Evolutionary conservation across 1,139 yeast species (phyloP), one percentile per base, ranked within the genome.

Genomic region (Blastobotrys indianensis): DNA sequence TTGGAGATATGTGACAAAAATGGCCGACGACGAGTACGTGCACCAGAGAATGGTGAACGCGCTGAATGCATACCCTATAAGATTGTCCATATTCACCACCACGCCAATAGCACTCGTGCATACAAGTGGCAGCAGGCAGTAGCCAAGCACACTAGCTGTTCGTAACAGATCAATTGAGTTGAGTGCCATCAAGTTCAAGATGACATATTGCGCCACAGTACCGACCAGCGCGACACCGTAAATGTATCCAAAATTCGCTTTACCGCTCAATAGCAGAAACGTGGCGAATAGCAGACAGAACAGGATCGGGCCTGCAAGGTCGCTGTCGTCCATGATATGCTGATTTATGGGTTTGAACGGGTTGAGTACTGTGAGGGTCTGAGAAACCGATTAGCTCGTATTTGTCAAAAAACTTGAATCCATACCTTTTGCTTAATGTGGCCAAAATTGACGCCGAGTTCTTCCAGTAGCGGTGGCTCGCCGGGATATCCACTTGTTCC

Each of bases 191-290:
- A 88, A 73, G 63, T 85, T 87, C 63, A 94, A 82, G 51, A 94
- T 73, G 55, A 78, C 78, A 65, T 90, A 97, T 56, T 88, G 77
- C 36, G 95, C 80, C 13, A 87, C 62, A 1, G 95, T 85, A 11
- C 99, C 99, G 56, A 90, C 81, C 43, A 94, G 69, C 0, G 97
- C 98, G 39, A 92, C 95, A 25, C 98, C 98, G 61, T 92, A 92
- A 46, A 92, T 86, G 65, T 94, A 94, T 2, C 98, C 97, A 64
- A 92, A 92, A 64, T 92, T 97, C 15, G 90, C 87, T 62, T 90
- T 92, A 11, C 99, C 98, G 1, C 95, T 77, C 49, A 88, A 71
- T 47, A 90, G 70, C 44, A 94, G 69, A 52, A 85, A 79, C 1
- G 88, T 76, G n/a, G 97, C 98, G 63, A 90, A 90, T 48, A 88